phyloP scores from a whole-genome alignment of 495 filamentous ascomycete genomes.

The Monascus purpureus region DNA sequence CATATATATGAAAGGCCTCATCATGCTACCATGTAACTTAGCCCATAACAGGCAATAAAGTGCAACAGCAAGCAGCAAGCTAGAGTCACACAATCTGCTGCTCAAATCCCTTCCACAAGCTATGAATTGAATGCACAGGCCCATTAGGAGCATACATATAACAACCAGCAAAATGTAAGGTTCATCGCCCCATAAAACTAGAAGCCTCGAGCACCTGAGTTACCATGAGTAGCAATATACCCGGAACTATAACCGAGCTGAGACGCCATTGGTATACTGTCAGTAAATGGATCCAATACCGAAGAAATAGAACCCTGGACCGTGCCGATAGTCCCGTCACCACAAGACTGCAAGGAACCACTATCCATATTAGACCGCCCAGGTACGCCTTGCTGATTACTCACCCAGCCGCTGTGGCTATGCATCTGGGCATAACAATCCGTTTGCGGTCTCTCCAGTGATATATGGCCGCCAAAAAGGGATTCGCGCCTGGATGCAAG shows the following conservation, averaged over 20 bases:
- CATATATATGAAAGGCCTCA: too few species aligned
- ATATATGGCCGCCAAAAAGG: conserved; percentile 11
- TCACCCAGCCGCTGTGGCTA: conserved; percentile 14
- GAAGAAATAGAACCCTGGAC: conserved; percentile 16
- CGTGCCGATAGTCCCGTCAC: conserved; percentile 9
- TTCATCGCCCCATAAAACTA: not conserved
- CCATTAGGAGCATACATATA: too few species aligned
- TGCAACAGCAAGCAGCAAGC: too few species aligned
- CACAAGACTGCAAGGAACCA: conserved; percentile 13
- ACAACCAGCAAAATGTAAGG: not conserved
- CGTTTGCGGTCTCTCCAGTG: conserved; percentile 17
- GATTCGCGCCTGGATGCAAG: conserved; percentile 25
- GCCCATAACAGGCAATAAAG: too few species aligned
- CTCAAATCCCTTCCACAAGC: too few species aligned
- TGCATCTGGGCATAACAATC: conserved; percentile 20
- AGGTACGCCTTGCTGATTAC: conserved; percentile 13
- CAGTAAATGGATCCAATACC: conserved; percentile 18
- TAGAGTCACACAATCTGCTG: too few species aligned
- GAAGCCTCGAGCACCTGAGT: conserved; percentile 1
- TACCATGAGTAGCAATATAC: conserved; percentile 18
- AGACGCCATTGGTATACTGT: conserved; percentile 18
- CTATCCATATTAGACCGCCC: conserved; percentile 9
- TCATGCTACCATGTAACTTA: too few species aligned
- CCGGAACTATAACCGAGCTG: conserved; percentile 20
- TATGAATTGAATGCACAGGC: too few species aligned